Evolutionary conservation across 306 rosid genomes (phyloP), one percentile per base, ranked within the genome.

Genomic region (Pterocarpus santalinus): DNA sequence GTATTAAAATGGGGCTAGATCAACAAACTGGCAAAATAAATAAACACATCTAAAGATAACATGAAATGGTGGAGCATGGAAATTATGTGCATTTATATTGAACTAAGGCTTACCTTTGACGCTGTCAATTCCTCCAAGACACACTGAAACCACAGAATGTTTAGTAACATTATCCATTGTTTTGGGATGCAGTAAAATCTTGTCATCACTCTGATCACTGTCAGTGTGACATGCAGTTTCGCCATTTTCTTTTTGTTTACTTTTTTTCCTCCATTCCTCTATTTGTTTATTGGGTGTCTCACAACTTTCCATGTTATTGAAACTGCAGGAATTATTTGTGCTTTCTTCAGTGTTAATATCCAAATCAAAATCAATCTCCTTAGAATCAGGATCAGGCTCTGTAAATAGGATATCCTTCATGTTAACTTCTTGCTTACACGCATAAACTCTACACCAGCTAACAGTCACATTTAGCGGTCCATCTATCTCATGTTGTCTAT

Each of bases 381-480:
- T 66, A 82, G 66, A 75, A 63, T 64, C 69, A 22, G 3, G 34
- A 41, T 77, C 52, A 65, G 86, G 83, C 17, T 83, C 80, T 65
- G 44, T 72, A 52, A 78, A 73, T 14, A 35, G 47, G 38, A 83
- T 36, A 75, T 74, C 56, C 13, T 74, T 22, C 53, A 65, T 34
- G 79, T 72, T 55, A 72, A 67, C 7, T 55, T 65, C 79, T 46
- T 72, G 56, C 53, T 55, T 76, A 53, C 17, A 10, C 2, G 69
- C 73, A 76, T 76, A 62, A 69, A 82, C 55, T 38, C 86, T 83
- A 72, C 80, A 70, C 75, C 79, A 82, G 65, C 79, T 82, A 52
- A 82, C 79, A 70, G 22, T 76, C 51, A 82, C 75, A 62, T 77
- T 82, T 41, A 78, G 56, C 39, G 73, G 62, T 41, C 65, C 75